Evolutionary conservation across 1,284 basidiomycete genomes (phyloP), one percentile per base, ranked within the genome.

Genomic region (Ustilago hordei): DNA sequence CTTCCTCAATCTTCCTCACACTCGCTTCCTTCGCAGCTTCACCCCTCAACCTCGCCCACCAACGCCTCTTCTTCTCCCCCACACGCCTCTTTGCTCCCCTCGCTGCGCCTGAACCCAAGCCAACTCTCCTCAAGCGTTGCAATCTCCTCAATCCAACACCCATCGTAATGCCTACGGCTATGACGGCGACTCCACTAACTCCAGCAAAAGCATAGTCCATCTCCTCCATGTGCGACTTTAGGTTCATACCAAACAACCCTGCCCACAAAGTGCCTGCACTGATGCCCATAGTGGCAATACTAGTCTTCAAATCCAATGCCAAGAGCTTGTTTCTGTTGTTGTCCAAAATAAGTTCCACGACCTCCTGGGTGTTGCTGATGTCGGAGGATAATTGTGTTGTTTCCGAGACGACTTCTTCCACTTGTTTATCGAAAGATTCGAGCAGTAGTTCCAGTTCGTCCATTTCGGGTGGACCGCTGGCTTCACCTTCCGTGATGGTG

Each of bases 331-430:
- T 99, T 55, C 96, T 92, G 87, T 97, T 97, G 65, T 95, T 93
- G 86, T 99, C 96, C 54, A 99, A 90, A 84, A 98, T 95, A 65
- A 99, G 90, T 87, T 99, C 96, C 7, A 97, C 94, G 58, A 98
- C 96, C 87, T 98, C 95, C 88, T 98, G 95, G 0, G 95, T 98
- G 17, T 94, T 95, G 87, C 94, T 92, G 62, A 98, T 94, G 84
- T 84, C 82, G 11, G 69, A 69, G 32, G 69, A 57, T 31, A 84
- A 76, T 23, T 77, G 75, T 9, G 72, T 75, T 9, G 80, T 78
- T 61, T 84, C 78, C 1, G 73, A 72, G 7, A 83, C 64, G 1
- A 84, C 80, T 54, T 83, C 81, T 57, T 83, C 83, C 9, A 82
- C 77, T 52, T 80, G 96, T 85, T 98, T 98, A 31, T 92, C 90